Evolutionary conservation across 2,329 filamentous ascomycete species (phyloP), one percentile per base, ranked within the genome.

Genomic region (Calonectria naviculata): DNA sequence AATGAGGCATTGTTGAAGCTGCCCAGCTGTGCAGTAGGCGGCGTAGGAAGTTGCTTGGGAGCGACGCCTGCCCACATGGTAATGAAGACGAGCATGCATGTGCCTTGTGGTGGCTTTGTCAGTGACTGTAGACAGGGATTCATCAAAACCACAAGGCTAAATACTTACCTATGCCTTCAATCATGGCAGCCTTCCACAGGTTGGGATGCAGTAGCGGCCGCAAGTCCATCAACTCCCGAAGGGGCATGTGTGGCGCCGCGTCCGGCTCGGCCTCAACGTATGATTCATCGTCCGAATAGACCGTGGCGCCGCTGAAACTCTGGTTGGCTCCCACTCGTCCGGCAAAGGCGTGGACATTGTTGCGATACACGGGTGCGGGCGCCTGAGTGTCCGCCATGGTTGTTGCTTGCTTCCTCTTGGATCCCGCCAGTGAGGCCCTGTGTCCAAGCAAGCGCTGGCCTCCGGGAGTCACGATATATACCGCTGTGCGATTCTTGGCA

Each of bases 171-270:
- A 85, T 68, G 26, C 82, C 84, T 74, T 86, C 84, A 3, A 85
- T 78, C 3, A 84, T 42, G 2, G 83, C 84, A 2, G 83, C 82
- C 67, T 84, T 85, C 82, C 83, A 86, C 2, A 85, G 63, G 61
- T 80, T 76, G 1, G 73, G 24, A 41, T 81, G 80, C 1, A 71
- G 44, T 26, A 86, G 84, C 0, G 82, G 81, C 0, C 76, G 70
- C 1, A 83, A 68, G 58, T 82, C 78, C 46, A 86, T 77, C 28
- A 81, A 69, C 61, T 85, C 82, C 2, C 63, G 28, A 13, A 84
- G 52, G 1, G 79, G 78, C 81, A 86, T 82, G 29, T 80, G 81
- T 6, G 84, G 84, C 15, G 82, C 83, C 12, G 85, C 84, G 74
- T 86, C 84, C 0, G 84, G 84, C 13, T 82, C 75, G 24, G 77